These are phyloP conservation scores for Phlyctochytrium arcticum DNA, from an alignment of 192 early-diverging fungal genomes.

Conservation along the genomic window DNA sequence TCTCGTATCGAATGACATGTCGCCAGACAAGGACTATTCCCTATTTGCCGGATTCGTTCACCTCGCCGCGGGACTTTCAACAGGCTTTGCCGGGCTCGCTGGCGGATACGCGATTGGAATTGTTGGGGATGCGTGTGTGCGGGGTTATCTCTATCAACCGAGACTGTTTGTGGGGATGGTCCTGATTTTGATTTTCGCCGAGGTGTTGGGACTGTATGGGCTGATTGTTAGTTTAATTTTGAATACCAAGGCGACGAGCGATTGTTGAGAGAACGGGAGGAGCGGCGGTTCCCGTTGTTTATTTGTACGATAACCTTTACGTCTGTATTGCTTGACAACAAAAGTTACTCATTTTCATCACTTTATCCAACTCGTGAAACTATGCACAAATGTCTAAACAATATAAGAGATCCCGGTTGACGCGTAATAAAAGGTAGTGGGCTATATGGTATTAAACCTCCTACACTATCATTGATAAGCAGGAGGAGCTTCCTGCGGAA, in stretches of 20 bases:
- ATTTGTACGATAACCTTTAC: too few species aligned
- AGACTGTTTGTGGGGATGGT: constrained; percentile 52
- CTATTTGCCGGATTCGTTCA: constrained; percentile 82
- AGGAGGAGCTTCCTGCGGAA: not conserved
- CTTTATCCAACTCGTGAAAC: too few species aligned
- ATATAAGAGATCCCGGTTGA: too few species aligned
- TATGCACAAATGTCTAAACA: too few species aligned
- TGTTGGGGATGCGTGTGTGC: constrained; percentile 93
- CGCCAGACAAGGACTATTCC: constrained; percentile 36
- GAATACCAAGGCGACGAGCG: constrained; percentile 82
- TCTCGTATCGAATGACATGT: constrained; percentile 54
- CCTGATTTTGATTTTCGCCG: constrained; percentile 98
- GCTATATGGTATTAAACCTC: too few species aligned
- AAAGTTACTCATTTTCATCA: too few species aligned
- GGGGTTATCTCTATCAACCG: constrained; percentile 54
- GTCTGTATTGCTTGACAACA: too few species aligned
- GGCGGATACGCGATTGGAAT: constrained; percentile 96
- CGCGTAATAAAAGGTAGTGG: too few species aligned
- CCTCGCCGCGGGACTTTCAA: constrained; percentile 89
- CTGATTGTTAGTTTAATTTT: constrained; percentile 90
- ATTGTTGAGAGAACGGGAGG: too few species aligned
- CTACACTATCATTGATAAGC: not conserved
- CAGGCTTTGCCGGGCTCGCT: constrained; percentile 89
- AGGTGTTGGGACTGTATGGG: constrained; percentile 84
- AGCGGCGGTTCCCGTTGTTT: too few species aligned